Percentiles rank a stretch among this genome's conserved stretches.
phyloP scores from a whole-genome alignment of 164 flowering plant species.

The Euptelea pleiosperma region DNA sequence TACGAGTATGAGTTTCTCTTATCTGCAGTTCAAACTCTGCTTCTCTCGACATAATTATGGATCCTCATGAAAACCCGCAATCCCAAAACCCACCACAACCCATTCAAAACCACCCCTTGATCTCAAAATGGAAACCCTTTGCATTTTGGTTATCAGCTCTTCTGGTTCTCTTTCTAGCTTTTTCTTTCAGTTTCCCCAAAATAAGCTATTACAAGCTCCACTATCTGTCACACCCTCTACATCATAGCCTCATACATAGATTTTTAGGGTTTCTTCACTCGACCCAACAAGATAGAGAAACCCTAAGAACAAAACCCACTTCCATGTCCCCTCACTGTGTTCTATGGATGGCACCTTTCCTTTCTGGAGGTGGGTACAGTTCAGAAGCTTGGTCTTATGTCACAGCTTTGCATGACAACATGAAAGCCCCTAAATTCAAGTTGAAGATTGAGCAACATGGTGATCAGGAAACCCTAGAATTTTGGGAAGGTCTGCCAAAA shows the following conservation, averaged over 20 bases:
- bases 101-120: not conserved
- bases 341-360: slow-evolving; percentile 88
- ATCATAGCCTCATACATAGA: slow-evolving; percentile 18
- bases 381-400: slow-evolving; percentile 88
- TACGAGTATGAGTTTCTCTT: too few species aligned
- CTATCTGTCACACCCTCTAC: slow-evolving; percentile 18
- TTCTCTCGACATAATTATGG: not conserved
- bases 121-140: slow-evolving; percentile 12
- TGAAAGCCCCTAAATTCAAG: slow-evolving; percentile 29
- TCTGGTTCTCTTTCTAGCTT: slow-evolving; percentile 16
- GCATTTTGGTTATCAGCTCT: slow-evolving; percentile 18
- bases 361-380: slow-evolving; percentile 83
- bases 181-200: slow-evolving; percentile 15
- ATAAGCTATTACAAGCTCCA: slow-evolving; percentile 11
- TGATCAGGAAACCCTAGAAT: slow-evolving; percentile 48
- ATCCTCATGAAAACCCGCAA: slow-evolving; percentile 5
- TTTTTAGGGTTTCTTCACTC: slow-evolving; percentile 16
- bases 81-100: slow-evolving; percentile 5
- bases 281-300: slow-evolving; percentile 16
- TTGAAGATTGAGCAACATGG: slow-evolving; percentile 69
- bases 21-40: not conserved
- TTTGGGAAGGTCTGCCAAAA: slow-evolving; percentile 69
- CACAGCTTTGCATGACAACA: slow-evolving; percentile 37
- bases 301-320: slow-evolving; percentile 14
- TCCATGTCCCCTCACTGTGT: slow-evolving; percentile 36